Base-by-base conservation (phyloP, 2,329 filamentous ascomycete species). In the Alternaria dauci region DNA sequence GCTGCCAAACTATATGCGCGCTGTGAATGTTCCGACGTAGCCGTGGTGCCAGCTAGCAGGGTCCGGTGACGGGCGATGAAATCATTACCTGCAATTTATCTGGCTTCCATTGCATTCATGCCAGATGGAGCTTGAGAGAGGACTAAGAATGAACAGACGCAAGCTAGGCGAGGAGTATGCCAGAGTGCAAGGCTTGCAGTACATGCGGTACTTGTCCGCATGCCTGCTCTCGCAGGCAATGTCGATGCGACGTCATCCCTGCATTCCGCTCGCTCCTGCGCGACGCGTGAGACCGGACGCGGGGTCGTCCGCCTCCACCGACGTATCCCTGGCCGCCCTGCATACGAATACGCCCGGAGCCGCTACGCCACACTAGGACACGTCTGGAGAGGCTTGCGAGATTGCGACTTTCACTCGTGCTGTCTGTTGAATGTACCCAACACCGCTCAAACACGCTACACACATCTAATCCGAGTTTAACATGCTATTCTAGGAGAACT, bases 161-260 rank as follows among this genome's bases (percentile, higher is more conserved):
- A 32, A 12, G 36, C 48, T 23, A 52, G 42, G 26, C 38, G 12
- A 42, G 26, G 14, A 32, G 16, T 14, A 25, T 36, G 52, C 50
- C 28, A 46, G 41, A 30, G 42, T 25, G n/a, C 57, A 60, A 62
- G 58, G 47, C 46, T 43, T 52, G 25, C 41, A 34, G 32, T 41
- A 23, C 34, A 39, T 44, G 41, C 39, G 23, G 46, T 26, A 32
- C n/a, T 18, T 39, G 20, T 55, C 28, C 11, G 44, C 44, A 41
- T 47, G 44, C 25, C 41, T 26, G 14, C 14, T 41, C 39, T 26
- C 26, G 32, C 26, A 52, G 51, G 55, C 47, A 46, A 48, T 53
- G 56, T 58, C 58, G 58, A 57, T 58, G 39, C 60, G 56, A 66
- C 60, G 65, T 63, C 62, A 67, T 66, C 65, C 65, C 57, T 65